Conservation (phyloP, 2,329 filamentous ascomycete species). For the Hypomyces rosellus region DNA sequence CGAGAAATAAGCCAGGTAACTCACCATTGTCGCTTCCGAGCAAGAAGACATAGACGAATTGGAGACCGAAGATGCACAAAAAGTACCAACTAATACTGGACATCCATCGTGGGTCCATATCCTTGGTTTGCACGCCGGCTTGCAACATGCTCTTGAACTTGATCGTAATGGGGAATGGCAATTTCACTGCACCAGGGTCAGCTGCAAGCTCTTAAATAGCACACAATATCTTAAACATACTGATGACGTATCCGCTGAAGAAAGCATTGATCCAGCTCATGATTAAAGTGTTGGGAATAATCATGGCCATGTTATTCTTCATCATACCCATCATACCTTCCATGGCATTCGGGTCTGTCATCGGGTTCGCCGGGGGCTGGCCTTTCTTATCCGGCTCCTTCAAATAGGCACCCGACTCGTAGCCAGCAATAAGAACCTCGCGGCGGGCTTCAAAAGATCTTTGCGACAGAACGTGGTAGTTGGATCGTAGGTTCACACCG, state of each 20-base stretch:
- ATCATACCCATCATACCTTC: constrained; percentile 99
- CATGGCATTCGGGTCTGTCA: constrained; percentile 94
- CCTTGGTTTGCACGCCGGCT: constrained; percentile 88
- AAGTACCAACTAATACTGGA: constrained; percentile 99
- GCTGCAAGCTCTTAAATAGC: background rate
- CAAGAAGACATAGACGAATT: constrained; percentile 95
- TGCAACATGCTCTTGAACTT: constrained; percentile 99
- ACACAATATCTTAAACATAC: constrained; percentile 40
- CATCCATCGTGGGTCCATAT: constrained; percentile 97
- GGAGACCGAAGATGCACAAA: constrained; percentile 89
- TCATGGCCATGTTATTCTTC: constrained; percentile 99
- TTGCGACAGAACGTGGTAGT: constrained; percentile 72
- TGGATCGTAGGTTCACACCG: constrained; percentile 76
- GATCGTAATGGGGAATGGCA: constrained; percentile 94
- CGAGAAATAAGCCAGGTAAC: constrained; percentile 24
- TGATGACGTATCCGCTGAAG: constrained; percentile 96
- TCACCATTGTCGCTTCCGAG: constrained; percentile 92
- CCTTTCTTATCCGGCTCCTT: constrained; percentile 84
- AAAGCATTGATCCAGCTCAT: constrained; percentile 99
- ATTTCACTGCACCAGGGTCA: constrained; percentile 61
- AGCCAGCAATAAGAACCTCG: constrained; percentile 71
- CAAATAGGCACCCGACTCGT: constrained; percentile 79
- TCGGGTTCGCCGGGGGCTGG: constrained; percentile 84
- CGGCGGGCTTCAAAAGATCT: constrained; percentile 75
- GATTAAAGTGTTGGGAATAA: constrained; percentile 95